Conservation (phyloP, 352 stramenopile genomes). For the Phytopythium mirpurense region DNA sequence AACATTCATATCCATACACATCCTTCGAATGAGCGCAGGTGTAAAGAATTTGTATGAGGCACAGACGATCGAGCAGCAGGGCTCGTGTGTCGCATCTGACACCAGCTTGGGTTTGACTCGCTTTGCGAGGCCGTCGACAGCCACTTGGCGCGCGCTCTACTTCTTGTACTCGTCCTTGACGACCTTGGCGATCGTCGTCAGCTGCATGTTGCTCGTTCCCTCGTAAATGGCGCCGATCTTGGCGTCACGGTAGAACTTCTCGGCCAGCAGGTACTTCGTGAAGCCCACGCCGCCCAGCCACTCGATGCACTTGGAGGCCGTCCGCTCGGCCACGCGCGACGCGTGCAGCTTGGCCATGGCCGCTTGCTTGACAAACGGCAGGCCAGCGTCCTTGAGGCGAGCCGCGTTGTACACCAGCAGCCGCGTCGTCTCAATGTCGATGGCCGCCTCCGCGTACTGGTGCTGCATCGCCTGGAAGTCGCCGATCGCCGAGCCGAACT, state of each 20-base stretch:
- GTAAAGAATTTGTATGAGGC: no score
- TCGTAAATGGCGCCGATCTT: slow-evolving; percentile 98
- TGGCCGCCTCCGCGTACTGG: slow-evolving; percentile 93
- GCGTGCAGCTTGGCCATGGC: slow-evolving; percentile 96
- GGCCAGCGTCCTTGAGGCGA: slow-evolving; percentile 90
- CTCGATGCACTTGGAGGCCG: slow-evolving; percentile 95
- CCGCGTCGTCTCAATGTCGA: slow-evolving; percentile 92
- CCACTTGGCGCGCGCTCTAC: no score
- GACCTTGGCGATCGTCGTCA: slow-evolving; percentile 91
- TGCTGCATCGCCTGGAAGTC: slow-evolving; percentile 97
- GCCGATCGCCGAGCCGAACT: slow-evolving; percentile 93
- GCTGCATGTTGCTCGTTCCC: slow-evolving; percentile 97
- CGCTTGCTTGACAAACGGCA: slow-evolving; percentile 96
- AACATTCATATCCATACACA: no score
- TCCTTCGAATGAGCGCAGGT: no score
- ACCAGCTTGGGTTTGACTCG: no score
- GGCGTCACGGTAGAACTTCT: slow-evolving; percentile 97
- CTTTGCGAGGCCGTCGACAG: no score
- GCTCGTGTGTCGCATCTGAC: no score
- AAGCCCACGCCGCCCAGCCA: slow-evolving; percentile 95
- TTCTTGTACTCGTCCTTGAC: slow-evolving; percentile 88
- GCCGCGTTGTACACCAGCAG: slow-evolving; percentile 94
- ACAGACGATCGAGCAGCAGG: no score
- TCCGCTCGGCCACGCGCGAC: slow-evolving; percentile 93
- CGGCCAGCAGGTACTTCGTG: slow-evolving; percentile 90